Evolutionary conservation across 2,329 filamentous ascomycete species (phyloP), one percentile per base, ranked within the genome.

Genomic region (Xylaria polymorpha): DNA sequence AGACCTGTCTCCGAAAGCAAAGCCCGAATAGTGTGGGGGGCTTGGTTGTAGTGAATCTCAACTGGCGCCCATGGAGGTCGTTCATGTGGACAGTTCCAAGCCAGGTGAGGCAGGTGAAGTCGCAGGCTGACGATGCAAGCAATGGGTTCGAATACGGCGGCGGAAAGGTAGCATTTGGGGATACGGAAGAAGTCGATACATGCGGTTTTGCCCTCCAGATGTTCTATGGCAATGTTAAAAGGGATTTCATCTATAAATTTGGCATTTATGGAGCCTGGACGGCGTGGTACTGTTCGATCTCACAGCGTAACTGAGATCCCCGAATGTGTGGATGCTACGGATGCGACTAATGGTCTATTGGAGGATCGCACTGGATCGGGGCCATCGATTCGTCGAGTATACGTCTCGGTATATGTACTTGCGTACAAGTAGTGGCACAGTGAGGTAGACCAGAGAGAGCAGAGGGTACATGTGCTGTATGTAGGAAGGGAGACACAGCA

Each of bases 221-320:
- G 53, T 71, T 77, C 72, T 74, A 79, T 79, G 77, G 77, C 71
- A 78, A 78, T 78, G 74, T 76, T 44, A 69, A 77, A 76, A 75
- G 74, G 77, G 74, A 77, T 78, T 74, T 68, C 70, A 71, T 74
- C 68, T 73, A 71, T 71, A 73, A 72, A 73, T 70, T 74, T 75
- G 69, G 75, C 73, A 77, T 77, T 58, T 72, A 75, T 76, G 73
- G 75, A 72, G 73, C 73, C 68, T 51, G 72, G 73, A 70, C 67
- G 70, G 71, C 71, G 72, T 71, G 64, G 65, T 70, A 69, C 68
- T 75, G 74, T 73, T 74, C 75, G 76, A 78, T 78, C 74, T 67
- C 62, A 70, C 72, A 74, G 74, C 73, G 72, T 74, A 77, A 77
- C 72, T 72, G 68, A 76, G 76, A 78, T 78, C 76, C 74, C 73